Percentiles rank a stretch among this genome's conserved stretches.
These are phyloP conservation scores for Ilex asprella DNA, from an alignment of 257 asterid species.

Conservation along the genomic window DNA sequence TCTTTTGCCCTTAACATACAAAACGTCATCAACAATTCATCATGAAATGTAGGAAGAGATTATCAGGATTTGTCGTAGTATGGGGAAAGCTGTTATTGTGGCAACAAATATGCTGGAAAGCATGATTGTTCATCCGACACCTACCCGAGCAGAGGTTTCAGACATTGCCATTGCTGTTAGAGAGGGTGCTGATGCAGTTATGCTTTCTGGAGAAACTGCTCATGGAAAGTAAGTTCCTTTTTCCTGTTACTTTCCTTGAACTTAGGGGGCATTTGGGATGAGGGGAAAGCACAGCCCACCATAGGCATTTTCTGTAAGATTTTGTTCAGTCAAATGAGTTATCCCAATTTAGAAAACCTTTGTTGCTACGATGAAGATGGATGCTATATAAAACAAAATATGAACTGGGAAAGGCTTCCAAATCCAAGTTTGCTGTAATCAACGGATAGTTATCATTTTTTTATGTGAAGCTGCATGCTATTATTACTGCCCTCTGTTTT, in stretches of 20 bases:
- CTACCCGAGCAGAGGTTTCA: conserved; percentile 97
- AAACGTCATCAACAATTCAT: background rate
- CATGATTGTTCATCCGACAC: conserved; percentile 97
- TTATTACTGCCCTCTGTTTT: no score
- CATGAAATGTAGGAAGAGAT: conserved; percentile 72
- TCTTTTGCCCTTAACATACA: no score
- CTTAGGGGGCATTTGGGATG: background rate
- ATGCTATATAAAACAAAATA: no score
- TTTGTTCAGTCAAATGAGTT: no score
- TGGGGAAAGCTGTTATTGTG: conserved; percentile 98
- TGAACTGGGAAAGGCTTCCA: no score
- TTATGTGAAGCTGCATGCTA: no score
- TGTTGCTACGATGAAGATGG: no score
- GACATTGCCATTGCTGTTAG: conserved; percentile 93
- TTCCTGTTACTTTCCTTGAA: conserved; percentile 1
- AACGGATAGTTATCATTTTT: no score
- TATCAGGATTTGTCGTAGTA: conserved; percentile 84
- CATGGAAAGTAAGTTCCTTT: conserved; percentile 75
- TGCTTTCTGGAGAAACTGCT: conserved; percentile 99
- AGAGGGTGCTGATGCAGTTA: conserved; percentile 98
- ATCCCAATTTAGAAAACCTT: no score
- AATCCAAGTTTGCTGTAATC: no score
- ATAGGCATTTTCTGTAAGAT: no score
- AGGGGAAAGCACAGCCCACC: no score
- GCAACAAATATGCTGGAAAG: conserved; percentile 99